These are phyloP conservation scores for Exsudoporus floridanus DNA, from an alignment of 1,284 basidiomycete genomes.

Conservation along the genomic window DNA sequence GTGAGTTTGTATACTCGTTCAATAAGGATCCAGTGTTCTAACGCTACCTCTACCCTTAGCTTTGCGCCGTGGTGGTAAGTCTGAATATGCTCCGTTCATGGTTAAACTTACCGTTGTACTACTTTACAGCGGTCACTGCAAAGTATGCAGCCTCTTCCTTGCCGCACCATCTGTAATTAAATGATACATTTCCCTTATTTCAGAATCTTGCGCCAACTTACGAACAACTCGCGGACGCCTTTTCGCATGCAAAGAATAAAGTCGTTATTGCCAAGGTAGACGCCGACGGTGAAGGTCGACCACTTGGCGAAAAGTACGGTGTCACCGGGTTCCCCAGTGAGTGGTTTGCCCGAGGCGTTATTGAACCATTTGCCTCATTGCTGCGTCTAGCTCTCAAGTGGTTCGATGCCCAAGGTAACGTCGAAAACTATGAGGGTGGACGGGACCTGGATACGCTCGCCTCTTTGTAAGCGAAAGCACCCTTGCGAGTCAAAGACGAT, in stretches of 20 bases:
- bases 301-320: conserved; percentile 70
- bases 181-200: conserved; percentile 10
- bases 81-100: not conserved
- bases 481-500: not conserved
- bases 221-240: conserved; percentile 88
- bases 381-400: conserved; percentile 78
- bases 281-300: conserved; percentile 82
- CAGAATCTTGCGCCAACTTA: conserved; percentile 85
- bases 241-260: conserved; percentile 72
- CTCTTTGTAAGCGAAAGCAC: conserved; percentile 57
- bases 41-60: conserved; percentile 39
- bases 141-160: conserved; percentile 44
- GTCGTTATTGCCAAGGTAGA: conserved; percentile 92
- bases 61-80: conserved; percentile 84
- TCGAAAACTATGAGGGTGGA: conserved; percentile 73
- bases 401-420: conserved; percentile 73
- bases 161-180: not conserved
- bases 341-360: conserved; percentile 19
- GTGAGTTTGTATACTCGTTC: conserved; percentile 47
- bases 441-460: conserved; percentile 81
- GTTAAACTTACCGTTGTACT: not conserved
- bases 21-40: not conserved
- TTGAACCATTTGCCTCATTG: not conserved
- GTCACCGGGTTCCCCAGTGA: conserved; percentile 87
- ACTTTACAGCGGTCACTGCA: conserved; percentile 72